A percentile compares a stretch with the other conserved stretches of the same genome.
Evolutionary conservation across 495 filamentous ascomycete species (phyloP).

Genomic region (Hypomontagnella monticulosa): DNA sequence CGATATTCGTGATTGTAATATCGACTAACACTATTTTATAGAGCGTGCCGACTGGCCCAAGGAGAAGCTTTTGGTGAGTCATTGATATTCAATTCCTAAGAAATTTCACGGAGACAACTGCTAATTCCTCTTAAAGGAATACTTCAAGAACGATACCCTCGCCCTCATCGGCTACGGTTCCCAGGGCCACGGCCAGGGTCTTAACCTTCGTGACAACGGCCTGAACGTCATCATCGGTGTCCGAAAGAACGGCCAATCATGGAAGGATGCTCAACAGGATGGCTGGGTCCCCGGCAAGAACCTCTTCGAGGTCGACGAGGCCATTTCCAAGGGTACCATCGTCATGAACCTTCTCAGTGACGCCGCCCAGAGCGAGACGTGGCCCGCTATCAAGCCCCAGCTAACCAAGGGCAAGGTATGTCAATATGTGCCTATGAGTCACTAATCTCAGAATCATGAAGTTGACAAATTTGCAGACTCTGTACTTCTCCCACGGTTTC

Average conservation of each 20-base stretch:
- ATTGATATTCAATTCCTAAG: slow-evolving; percentile 15
- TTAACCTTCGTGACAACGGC: slow-evolving; percentile 99
- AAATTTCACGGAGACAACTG: not conserved
- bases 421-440: slow-evolving; percentile 25
- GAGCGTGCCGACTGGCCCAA: slow-evolving; percentile 98
- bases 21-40: slow-evolving; percentile 47
- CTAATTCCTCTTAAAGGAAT: slow-evolving; percentile 70
- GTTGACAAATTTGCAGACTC: slow-evolving; percentile 67
- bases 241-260: slow-evolving; percentile 96
- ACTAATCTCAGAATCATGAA: slow-evolving; percentile 5
- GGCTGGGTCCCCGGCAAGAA: slow-evolving; percentile 98
- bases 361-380: slow-evolving; percentile 97
- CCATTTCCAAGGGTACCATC: slow-evolving; percentile 91
- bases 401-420: slow-evolving; percentile 95
- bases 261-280: slow-evolving; percentile 96
- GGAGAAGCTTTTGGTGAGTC: slow-evolving; percentile 90
- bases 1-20: slow-evolving; percentile 6
- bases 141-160: slow-evolving; percentile 99
- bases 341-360: slow-evolving; percentile 99
- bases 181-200: slow-evolving; percentile 96
- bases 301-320: slow-evolving; percentile 96
- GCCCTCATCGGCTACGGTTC: slow-evolving; percentile 99
- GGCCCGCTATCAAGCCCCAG: slow-evolving; percentile 96
- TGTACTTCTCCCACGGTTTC: slow-evolving; percentile 99
- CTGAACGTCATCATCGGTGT: slow-evolving; percentile 98